Conservation (phyloP, 768 basidiomycete genomes). For the Auricularia sp. region DNA sequence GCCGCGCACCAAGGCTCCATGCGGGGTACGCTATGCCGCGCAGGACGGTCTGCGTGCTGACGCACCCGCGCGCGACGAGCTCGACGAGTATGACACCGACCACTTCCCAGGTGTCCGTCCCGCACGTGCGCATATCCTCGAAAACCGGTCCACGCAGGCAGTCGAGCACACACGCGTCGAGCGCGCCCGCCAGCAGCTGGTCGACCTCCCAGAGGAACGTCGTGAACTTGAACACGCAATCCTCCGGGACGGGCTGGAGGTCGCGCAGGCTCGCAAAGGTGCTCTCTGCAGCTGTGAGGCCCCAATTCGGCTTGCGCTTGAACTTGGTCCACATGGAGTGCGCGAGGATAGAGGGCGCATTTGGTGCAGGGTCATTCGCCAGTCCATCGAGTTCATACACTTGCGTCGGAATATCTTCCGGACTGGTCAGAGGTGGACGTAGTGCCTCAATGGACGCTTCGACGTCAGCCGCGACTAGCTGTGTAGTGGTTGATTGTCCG, state of each 20-base stretch:
- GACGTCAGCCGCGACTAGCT: conserved; percentile 15
- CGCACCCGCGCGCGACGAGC: conserved; percentile 53
- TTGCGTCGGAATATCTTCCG: conserved; percentile 54
- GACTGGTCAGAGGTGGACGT: conserved; percentile 50
- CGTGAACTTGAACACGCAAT: conserved; percentile 33
- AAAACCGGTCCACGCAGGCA: conserved; percentile 68
- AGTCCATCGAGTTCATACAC: conserved; percentile 53
- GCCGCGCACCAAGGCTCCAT: conserved; percentile 36
- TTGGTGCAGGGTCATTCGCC: conserved; percentile 50
- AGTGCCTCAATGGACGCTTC: conserved; percentile 52
- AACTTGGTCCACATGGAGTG: conserved; percentile 79
- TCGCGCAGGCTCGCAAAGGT: conserved; percentile 65
- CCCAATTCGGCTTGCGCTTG: conserved; percentile 62
- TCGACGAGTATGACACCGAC: conserved; percentile 52
- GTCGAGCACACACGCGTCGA: conserved; percentile 57
- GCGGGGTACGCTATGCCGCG: conserved; percentile 69
- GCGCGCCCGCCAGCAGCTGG: conserved; percentile 61
- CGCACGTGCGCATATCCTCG: conserved; percentile 49
- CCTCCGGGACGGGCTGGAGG: conserved; percentile 46
- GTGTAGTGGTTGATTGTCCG: conserved; percentile 26
- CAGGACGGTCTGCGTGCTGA: conserved; percentile 63
- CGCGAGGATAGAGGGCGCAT: conserved; percentile 44
- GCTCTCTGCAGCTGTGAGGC: conserved; percentile 78
- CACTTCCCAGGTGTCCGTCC: conserved; percentile 55
- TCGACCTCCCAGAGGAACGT: conserved; percentile 64